Base-by-base conservation (phyloP, 352 stramenopile species). In the Globisporangium barbulae region DNA sequence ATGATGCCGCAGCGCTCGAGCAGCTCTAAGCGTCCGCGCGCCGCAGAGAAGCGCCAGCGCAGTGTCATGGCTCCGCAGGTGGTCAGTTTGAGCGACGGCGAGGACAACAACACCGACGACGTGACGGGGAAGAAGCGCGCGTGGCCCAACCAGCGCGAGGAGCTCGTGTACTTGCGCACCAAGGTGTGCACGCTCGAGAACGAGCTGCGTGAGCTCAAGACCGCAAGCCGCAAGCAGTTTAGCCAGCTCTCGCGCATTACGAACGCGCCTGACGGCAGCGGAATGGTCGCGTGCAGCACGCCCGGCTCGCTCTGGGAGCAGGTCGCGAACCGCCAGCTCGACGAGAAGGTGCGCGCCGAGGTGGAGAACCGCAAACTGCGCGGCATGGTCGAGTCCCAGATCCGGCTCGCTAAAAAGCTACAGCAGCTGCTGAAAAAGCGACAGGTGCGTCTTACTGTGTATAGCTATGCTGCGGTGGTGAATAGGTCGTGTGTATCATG, bases 261-360 rank as follows among this genome's bases (percentile, higher is more conserved):
- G 31, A 61, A 25, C 33, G 28, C 30, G 41, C 41, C 41, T 15
- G 61, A 49, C 33, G 53, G 42, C 10, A 55, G 35, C 7, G 53
- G 52, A 30, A 54, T 67, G 39, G 42, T 67, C 13, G 42, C 53
- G 42, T 67, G 61, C 25, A 67, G 19, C 15, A 54, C 54, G 5
- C 61, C 61, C 0, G 61, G 53, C n/a, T 63, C 63, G 37, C 49
- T 68, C n/a, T 68, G 63, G 63, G 63, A 68, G 41, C 63, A 63
- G 49, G 63, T 68, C 45, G 63, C 63, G 35, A 68, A 68, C 47
- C 63, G 56, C 30, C 63, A 68, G 47, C 37, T 68, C 8, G 63
- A 68, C 31, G 63, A 68, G 45, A 68, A 68, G 39, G 39, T 63
- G 17, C 54, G 63, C 28, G 63, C 63, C 1, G 54, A 68, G 30